These are phyloP conservation scores for Gamarada debralockiae DNA, from an alignment of 495 filamentous ascomycete genomes.

Conservation along the genomic window DNA sequence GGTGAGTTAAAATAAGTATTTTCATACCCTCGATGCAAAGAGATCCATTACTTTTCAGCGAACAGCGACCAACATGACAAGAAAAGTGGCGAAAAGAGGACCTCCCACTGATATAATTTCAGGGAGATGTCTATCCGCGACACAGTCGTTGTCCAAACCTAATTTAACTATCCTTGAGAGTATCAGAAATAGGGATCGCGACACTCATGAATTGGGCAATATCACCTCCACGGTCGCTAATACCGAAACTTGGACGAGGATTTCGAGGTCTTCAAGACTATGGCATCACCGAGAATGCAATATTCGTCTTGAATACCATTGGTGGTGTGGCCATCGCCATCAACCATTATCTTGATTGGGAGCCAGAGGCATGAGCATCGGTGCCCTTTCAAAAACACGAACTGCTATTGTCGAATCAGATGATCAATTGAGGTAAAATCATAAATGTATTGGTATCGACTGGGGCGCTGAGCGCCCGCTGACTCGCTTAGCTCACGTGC, in stretches of 20 bases:
- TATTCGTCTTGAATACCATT: neutral
- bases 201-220: neutral
- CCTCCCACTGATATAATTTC: too few species aligned
- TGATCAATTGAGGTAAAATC: too few species aligned
- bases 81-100: too few species aligned
- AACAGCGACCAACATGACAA: too few species aligned
- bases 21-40: neutral
- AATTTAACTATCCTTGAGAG: neutral
- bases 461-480: too few species aligned
- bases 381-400: too few species aligned
- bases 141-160: neutral
- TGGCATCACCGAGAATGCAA: neutral
- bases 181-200: neutral
- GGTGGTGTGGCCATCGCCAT: neutral
- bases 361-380: too few species aligned
- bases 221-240: neutral
- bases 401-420: too few species aligned
- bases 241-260: neutral
- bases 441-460: too few species aligned
- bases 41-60: too few species aligned
- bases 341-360: neutral
- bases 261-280: neutral
- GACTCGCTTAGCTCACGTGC: too few species aligned
- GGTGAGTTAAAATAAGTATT: conserved; percentile 1
- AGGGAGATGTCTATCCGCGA: too few species aligned